A percentile compares a stretch with the other conserved stretches of the same genome.
Evolutionary conservation across 768 basidiomycete species (phyloP).

Genomic region (Pulveroboletus sp.): DNA sequence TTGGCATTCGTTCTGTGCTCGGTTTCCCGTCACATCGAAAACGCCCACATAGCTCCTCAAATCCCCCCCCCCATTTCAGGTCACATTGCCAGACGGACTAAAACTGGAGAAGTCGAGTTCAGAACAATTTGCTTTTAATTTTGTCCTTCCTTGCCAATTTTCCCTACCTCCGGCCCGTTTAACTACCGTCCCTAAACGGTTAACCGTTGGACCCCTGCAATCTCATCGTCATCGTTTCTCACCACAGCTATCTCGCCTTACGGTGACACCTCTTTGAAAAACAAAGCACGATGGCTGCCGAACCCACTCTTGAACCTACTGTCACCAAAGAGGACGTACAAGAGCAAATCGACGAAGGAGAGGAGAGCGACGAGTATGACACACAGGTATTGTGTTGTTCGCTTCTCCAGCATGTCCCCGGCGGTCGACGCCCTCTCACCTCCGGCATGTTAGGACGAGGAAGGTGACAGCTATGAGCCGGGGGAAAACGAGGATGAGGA

Average conservation of each 20-base stretch:
- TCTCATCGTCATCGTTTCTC: constrained; percentile 4
- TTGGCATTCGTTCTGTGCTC: neutral
- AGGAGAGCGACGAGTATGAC: constrained; percentile 29
- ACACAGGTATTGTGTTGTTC: constrained; percentile 16
- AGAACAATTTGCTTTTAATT: neutral
- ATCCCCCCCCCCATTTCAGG: too few species aligned
- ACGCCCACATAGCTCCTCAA: too few species aligned
- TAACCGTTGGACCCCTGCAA: neutral
- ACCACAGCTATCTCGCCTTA: constrained; percentile 1
- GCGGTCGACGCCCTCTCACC: neutral
- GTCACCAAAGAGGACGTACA: neutral
- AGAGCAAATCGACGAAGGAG: constrained; percentile 14
- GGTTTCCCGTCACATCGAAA: too few species aligned
- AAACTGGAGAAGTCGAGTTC: neutral
- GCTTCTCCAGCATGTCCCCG: neutral
- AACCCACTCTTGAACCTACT: constrained; percentile 15
- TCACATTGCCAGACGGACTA: neutral
- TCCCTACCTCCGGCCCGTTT: constrained; percentile 7
- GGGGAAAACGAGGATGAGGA: constrained; percentile 7
- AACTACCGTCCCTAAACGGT: constrained; percentile 11
- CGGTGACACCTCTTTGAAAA: neutral
- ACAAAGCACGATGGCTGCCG: constrained; percentile 17
- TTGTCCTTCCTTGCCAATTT: neutral
- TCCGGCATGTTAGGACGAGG: constrained; percentile 15
- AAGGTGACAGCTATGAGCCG: neutral